A percentile compares a stretch with the other conserved stretches of the same genome.
phyloP scores from a whole-genome alignment of 176 grass and related monocot genomes.

The Carex pumila region DNA sequence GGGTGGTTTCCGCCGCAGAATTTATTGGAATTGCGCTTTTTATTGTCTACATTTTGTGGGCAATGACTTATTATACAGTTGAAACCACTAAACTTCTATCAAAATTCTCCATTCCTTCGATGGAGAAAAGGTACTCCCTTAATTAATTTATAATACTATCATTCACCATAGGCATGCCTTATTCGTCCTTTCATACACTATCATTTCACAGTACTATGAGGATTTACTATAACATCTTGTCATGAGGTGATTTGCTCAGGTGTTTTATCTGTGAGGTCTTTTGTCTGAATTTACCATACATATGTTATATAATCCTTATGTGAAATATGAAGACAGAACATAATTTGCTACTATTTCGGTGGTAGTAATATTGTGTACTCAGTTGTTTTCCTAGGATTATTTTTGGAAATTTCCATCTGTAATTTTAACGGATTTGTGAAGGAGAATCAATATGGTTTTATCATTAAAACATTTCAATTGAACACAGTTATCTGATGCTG shows the following conservation, averaged over 20 bases:
- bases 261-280: background rate
- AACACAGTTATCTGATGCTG: conserved; percentile 56
- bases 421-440: background rate
- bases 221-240: background rate
- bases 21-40: conserved; percentile 80
- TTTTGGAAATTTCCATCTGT: background rate
- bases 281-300: background rate
- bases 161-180: background rate
- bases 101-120: conserved; percentile 14
- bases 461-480: background rate
- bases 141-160: background rate
- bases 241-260: background rate
- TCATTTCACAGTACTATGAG: background rate
- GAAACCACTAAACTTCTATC: conserved; percentile 29
- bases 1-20: conserved; percentile 81
- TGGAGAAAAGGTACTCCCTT: conserved; percentile 36
- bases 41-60: conserved; percentile 47
- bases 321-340: background rate
- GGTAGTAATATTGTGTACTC: background rate
- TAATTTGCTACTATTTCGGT: background rate
- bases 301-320: background rate
- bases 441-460: background rate
- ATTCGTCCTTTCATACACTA: background rate
- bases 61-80: conserved; percentile 52
- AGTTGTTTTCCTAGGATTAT: background rate